These are phyloP conservation scores for Microcyclospora tardicrescens DNA, from an alignment of 2,329 filamentous ascomycete species.

Conservation along the genomic window DNA sequence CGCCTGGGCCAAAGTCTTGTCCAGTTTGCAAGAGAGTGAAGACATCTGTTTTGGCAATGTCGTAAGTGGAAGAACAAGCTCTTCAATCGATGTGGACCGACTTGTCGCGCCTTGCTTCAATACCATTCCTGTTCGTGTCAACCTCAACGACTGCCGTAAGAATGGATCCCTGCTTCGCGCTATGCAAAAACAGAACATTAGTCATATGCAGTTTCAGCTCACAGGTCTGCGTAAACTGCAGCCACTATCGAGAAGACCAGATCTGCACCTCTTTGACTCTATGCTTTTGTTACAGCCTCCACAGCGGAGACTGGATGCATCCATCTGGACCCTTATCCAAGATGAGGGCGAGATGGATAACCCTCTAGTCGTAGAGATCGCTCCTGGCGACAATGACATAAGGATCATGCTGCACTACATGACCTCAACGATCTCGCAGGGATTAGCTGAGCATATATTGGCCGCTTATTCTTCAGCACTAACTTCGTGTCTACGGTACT, in stretches of 20 bases:
- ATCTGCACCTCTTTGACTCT: constrained; percentile 59
- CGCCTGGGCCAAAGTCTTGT: constrained; percentile 56
- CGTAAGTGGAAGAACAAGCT: constrained; percentile 59
- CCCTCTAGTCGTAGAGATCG: constrained; percentile 64
- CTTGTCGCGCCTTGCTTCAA: constrained; percentile 90
- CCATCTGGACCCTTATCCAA: constrained; percentile 37
- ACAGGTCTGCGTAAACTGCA: constrained; percentile 64
- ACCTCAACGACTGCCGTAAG: constrained; percentile 35
- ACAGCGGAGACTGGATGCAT: constrained; percentile 28
- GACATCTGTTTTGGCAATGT: constrained; percentile 85
- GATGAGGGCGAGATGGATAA: constrained; percentile 56
- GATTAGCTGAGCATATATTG: constrained; percentile 8
- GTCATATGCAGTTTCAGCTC: constrained; percentile 56
- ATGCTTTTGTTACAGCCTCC: constrained; percentile 66
- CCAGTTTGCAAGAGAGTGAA: constrained; percentile 38
- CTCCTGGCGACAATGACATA: constrained; percentile 41
- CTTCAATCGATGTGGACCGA: constrained; percentile 51
- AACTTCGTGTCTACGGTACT: constrained; percentile 14
- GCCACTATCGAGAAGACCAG: constrained; percentile 28
- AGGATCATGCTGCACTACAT: constrained; percentile 38
- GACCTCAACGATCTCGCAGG: constrained; percentile 48
- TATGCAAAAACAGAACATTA: constrained; percentile 49
- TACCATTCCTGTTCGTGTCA: constrained; percentile 59
- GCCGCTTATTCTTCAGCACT: constrained; percentile 20
- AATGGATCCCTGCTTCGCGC: constrained; percentile 46